These are phyloP conservation scores for Debaryomycetaceae sp. DNA, from an alignment of 1,139 yeast species.

Conservation along the genomic window DNA sequence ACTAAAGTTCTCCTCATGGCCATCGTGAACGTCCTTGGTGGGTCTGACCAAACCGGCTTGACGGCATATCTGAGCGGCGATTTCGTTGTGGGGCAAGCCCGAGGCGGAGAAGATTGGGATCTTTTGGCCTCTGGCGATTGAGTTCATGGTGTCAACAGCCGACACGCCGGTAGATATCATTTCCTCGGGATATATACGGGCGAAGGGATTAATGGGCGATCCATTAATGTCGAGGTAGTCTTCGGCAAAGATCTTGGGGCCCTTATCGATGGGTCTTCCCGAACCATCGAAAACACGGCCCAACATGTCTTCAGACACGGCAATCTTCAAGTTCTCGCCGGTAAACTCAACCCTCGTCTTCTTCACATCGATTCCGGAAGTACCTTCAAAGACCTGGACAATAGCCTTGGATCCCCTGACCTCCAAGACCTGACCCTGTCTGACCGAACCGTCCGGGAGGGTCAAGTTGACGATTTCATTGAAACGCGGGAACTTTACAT, in stretches of 20 bases:
- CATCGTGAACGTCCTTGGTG: constrained; percentile 98
- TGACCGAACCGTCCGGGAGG: constrained; percentile 82
- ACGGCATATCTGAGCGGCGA: constrained; percentile 99
- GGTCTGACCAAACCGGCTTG: constrained; percentile 99
- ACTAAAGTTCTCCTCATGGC: constrained; percentile 98
- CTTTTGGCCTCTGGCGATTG: constrained; percentile 99
- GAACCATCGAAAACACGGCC: constrained; percentile 99
- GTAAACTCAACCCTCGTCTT: constrained; percentile 96
- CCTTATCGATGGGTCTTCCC: constrained; percentile 96
- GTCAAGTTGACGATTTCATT: constrained; percentile 95
- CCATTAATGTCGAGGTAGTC: constrained; percentile 97
- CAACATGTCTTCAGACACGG: constrained; percentile 93
- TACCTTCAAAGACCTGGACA: constrained; percentile 98
- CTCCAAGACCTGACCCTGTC: constrained; percentile 98
- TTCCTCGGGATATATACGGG: constrained; percentile 98
- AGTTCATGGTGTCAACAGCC: constrained; percentile 98
- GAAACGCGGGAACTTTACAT: constrained; percentile 92
- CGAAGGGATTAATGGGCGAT: constrained; percentile 95
- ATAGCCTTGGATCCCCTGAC: constrained; percentile 95
- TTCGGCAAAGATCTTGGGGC: constrained; percentile 97
- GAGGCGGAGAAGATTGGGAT: constrained; percentile 98
- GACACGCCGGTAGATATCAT: constrained; percentile 98
- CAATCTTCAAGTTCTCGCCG: constrained; percentile 83
- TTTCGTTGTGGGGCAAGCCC: constrained; percentile 98
- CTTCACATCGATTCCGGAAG: constrained; percentile 95